A percentile compares a stretch with the other conserved stretches of the same genome.
These are phyloP conservation scores for Xylaria polymorpha DNA, from an alignment of 2,329 filamentous ascomycete species.

Conservation along the genomic window DNA sequence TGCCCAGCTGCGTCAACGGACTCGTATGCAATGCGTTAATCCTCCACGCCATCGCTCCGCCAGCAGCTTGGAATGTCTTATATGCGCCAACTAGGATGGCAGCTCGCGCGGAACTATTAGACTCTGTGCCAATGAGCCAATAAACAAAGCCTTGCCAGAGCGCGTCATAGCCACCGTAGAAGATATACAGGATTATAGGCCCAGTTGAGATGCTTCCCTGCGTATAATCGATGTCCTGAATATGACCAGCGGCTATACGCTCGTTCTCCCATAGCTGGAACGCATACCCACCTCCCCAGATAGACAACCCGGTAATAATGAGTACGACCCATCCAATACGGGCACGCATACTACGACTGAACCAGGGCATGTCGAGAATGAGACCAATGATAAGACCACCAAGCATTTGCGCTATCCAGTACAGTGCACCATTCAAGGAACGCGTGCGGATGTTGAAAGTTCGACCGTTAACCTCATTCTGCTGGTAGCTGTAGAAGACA, in stretches of 20 bases:
- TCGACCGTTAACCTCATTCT: constrained; percentile 35
- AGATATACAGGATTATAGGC: constrained; percentile 35
- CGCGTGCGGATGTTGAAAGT: constrained; percentile 39
- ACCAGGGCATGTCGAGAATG: constrained; percentile 34
- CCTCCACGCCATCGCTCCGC: constrained; percentile 37
- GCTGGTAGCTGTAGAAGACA: constrained; percentile 38
- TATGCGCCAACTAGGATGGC: constrained; percentile 37
- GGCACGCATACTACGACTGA: constrained; percentile 29
- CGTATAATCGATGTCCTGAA: constrained; percentile 35
- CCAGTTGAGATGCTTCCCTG: constrained; percentile 22
- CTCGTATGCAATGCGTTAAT: constrained; percentile 35
- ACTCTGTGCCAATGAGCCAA: constrained; percentile 38
- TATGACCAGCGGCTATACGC: constrained; percentile 28
- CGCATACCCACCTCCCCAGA: constrained; percentile 36
- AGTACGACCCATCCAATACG: constrained; percentile 36
- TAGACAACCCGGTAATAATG: constrained; percentile 20
- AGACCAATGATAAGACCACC: constrained; percentile 34
- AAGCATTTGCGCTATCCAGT: constrained; percentile 39
- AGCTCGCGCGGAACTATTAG: constrained; percentile 28
- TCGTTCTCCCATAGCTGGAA: constrained; percentile 37
- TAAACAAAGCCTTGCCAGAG: constrained; percentile 37
- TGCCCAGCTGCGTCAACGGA: constrained; percentile 28
- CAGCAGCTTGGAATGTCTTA: constrained; percentile 34
- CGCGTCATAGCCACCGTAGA: constrained; percentile 35
- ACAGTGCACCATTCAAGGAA: constrained; percentile 34